Evolutionary conservation across 2,329 filamentous ascomycete genomes (phyloP).

Genomic region (Hypoxylon sp.): DNA sequence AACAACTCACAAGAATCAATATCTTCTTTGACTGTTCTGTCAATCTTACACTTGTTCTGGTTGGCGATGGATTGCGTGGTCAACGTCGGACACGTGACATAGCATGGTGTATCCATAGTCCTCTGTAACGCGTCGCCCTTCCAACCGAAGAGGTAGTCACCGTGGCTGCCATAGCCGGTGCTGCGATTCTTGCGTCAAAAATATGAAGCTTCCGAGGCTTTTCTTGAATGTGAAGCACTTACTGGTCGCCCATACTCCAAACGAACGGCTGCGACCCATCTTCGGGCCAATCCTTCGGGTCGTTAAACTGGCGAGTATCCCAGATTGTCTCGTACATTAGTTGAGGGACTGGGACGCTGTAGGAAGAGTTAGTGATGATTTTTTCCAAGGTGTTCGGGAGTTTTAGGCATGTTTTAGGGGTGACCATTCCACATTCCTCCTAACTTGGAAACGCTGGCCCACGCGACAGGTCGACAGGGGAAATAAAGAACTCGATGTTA

Average conservation of each 20-base stretch:
- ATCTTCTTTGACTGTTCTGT: constrained; percentile 52
- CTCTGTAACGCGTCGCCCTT: constrained; percentile 56
- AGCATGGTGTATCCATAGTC: constrained; percentile 55
- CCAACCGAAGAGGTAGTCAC: constrained; percentile 57
- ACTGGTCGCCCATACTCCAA: constrained; percentile 53
- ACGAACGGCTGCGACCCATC: constrained; percentile 57
- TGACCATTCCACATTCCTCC: background rate
- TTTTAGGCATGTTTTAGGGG: background rate
- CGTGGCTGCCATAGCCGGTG: constrained; percentile 56
- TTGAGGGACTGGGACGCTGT: constrained; percentile 57
- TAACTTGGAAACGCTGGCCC: background rate
- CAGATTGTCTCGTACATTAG: constrained; percentile 59
- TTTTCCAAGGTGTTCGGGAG: background rate
- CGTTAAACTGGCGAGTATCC: constrained; percentile 57
- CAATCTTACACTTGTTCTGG: constrained; percentile 55
- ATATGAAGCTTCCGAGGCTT: no score
- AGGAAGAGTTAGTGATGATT: background rate
- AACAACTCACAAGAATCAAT: constrained; percentile 55
- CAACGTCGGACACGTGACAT: constrained; percentile 54
- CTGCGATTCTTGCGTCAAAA: constrained; percentile 36
- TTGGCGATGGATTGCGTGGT: constrained; percentile 53
- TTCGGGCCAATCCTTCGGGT: constrained; percentile 57
- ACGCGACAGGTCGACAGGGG: background rate
- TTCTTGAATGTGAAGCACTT: constrained; percentile 15
- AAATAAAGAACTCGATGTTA: background rate